A percentile compares a stretch with the other conserved stretches of the same genome.
Evolutionary conservation across 208 protist species (phyloP).

Genomic region (Acanthamoeba triangularis): DNA sequence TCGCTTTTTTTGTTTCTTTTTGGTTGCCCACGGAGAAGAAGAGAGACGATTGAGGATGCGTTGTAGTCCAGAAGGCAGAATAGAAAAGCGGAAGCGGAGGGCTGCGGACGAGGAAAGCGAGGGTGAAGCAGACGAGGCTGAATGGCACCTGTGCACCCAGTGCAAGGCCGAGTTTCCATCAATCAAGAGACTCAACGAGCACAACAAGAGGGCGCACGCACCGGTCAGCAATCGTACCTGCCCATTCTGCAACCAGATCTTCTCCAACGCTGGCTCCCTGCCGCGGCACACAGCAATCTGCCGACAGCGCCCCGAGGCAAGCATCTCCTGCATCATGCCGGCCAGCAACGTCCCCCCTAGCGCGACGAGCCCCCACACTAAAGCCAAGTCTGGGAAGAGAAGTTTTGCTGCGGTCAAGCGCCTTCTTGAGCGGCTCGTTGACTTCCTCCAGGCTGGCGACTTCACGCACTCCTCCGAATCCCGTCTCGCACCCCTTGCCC

Average conservation of each 20-base stretch:
- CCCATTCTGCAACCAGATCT: background rate
- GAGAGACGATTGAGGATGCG: background rate
- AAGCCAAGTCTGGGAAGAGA: background rate
- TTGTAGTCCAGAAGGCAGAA: too few relatives aligned
- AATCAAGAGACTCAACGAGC: slow-evolving; percentile 14
- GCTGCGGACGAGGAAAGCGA: background rate
- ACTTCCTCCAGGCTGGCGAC: background rate
- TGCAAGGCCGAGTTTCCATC: background rate
- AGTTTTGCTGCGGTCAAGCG: background rate
- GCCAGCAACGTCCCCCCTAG: background rate
- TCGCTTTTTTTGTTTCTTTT: too few relatives aligned
- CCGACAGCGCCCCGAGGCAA: background rate
- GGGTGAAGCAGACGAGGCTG: background rate
- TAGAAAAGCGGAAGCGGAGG: too few relatives aligned
- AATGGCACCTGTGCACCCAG: background rate
- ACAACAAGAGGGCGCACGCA: slow-evolving; percentile 4
- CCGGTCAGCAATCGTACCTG: background rate
- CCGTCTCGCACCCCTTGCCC: background rate
- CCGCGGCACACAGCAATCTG: background rate
- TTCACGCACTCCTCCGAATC: background rate
- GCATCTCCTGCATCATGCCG: background rate
- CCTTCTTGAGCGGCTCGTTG: background rate
- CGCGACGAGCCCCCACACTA: background rate
- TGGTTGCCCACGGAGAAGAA: too few relatives aligned
- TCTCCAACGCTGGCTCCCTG: background rate